Evolutionary conservation across 805 yeast genomes (phyloP).

Genomic region (Lipomyces starkeyi): DNA sequence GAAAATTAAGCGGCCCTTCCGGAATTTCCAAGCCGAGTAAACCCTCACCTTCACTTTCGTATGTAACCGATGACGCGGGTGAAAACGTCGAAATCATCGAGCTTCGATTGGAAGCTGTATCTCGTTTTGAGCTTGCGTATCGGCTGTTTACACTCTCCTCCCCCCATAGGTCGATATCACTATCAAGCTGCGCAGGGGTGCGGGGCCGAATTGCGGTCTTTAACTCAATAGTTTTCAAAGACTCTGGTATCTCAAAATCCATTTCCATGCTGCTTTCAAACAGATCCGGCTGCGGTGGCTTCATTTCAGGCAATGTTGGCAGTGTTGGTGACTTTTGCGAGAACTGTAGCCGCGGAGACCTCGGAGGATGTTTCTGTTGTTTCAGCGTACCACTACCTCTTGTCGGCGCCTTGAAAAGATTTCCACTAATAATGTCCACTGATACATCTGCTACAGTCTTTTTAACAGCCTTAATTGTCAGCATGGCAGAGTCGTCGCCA

Average conservation of each 20-base stretch:
- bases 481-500: conserved; percentile 15
- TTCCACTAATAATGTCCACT: conserved; percentile 16
- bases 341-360: background rate
- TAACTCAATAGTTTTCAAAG: conserved; percentile 13
- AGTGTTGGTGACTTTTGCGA: background rate
- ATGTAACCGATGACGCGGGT: conserved; percentile 33
- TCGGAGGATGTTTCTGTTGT: background rate
- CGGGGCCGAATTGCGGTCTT: conserved; percentile 11
- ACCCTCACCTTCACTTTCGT: conserved; percentile 37
- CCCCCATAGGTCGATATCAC: conserved; percentile 31
- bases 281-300: background rate
- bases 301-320: background rate
- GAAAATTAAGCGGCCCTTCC: conserved; percentile 31
- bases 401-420: conserved; percentile 11
- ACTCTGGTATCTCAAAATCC: conserved; percentile 33
- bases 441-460: background rate
- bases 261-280: conserved; percentile 23
- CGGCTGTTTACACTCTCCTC: conserved; percentile 33
- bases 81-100: conserved; percentile 35
- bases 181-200: conserved; percentile 14
- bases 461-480: background rate
- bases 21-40: conserved; percentile 32
- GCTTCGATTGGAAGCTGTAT: conserved; percentile 32
- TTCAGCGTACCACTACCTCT: background rate
- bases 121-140: conserved; percentile 22